Conservation (phyloP, 345 rosid genomes). For the Gossypium thurberi region DNA sequence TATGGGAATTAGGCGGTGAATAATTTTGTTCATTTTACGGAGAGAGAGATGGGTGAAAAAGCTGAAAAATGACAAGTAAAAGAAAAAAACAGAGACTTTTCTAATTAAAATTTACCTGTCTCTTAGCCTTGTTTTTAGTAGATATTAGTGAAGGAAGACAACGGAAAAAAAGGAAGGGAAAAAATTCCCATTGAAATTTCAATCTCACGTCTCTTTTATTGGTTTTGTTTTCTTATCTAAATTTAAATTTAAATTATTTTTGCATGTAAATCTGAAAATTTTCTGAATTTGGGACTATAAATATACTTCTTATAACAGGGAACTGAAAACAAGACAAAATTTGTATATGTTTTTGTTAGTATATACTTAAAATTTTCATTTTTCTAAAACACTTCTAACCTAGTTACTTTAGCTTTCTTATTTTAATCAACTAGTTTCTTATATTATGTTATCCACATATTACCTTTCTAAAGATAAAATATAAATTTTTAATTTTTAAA, state of each 20-base stretch:
- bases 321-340: neutral
- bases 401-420: no score
- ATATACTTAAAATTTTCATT: no score
- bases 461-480: no score
- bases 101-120: neutral
- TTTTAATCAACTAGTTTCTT: no score
- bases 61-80: neutral
- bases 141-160: neutral
- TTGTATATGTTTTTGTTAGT: no score
- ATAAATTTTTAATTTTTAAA: no score
- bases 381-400: no score
- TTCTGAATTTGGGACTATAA: neutral
- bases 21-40: constrained; percentile 62
- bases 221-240: neutral
- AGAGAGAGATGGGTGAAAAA: constrained; percentile 5
- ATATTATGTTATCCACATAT: no score
- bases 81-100: neutral
- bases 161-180: neutral
- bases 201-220: neutral
- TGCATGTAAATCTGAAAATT: neutral
- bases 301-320: neutral
- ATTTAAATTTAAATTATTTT: neutral
- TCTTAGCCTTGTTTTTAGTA: constrained; percentile 10
- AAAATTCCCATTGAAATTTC: constrained; percentile 11
- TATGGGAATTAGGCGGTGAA: constrained; percentile 32